Conservation (phyloP, 345 rosid species). For the Psidium friedrichsthalianum region DNA sequence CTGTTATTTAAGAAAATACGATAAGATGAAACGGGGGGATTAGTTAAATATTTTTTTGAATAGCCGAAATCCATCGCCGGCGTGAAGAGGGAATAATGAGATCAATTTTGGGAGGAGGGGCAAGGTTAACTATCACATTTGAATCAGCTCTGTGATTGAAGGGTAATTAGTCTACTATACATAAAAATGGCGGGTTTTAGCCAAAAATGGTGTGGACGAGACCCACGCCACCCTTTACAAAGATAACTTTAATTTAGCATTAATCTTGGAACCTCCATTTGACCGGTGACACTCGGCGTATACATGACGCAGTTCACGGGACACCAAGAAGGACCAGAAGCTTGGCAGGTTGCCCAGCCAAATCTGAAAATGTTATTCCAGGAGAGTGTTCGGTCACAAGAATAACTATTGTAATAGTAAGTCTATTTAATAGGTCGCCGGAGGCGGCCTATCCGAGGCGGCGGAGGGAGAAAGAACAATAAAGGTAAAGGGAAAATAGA, state of each 20-base stretch:
- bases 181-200: neutral
- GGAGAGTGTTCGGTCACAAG: too few species aligned
- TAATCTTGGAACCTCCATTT: neutral
- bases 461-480: too few species aligned
- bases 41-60: neutral
- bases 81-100: neutral
- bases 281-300: too few species aligned
- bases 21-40: neutral
- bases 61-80: neutral
- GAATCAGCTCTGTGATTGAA: neutral
- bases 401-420: too few species aligned
- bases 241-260: neutral
- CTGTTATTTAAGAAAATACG: neutral
- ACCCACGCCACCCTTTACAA: neutral
- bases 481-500: too few species aligned
- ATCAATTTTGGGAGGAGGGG: neutral
- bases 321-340: too few species aligned
- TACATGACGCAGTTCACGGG: too few species aligned
- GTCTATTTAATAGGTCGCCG: too few species aligned
- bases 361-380: too few species aligned
- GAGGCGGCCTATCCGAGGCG: too few species aligned
- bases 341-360: too few species aligned
- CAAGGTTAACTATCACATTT: neutral
- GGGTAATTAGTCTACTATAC: neutral
- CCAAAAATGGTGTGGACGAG: neutral